These are phyloP conservation scores for Pluteus cervinus DNA, from an alignment of 768 basidiomycete genomes.

Conservation along the genomic window DNA sequence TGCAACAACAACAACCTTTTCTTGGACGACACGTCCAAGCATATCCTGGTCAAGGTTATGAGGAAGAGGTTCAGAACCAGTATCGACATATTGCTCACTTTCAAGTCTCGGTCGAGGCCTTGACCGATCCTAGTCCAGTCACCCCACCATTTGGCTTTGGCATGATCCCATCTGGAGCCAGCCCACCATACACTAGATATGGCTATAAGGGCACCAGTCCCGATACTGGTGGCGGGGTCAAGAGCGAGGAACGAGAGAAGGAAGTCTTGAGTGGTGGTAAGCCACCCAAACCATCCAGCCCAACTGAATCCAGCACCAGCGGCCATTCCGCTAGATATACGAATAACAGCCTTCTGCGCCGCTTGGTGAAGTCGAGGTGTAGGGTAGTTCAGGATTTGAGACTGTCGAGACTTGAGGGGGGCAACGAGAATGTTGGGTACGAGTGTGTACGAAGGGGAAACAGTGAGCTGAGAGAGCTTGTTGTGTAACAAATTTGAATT, in stretches of 20 bases:
- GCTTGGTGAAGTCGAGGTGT: conserved; percentile 57
- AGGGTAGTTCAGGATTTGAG: conserved; percentile 48
- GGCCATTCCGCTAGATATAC: conserved; percentile 40
- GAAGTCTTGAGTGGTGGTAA: conserved; percentile 36
- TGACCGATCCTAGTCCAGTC: conserved; percentile 59
- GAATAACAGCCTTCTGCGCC: conserved; percentile 52
- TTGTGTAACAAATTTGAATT: conserved; percentile 57
- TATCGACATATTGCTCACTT: conserved; percentile 31
- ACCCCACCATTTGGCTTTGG: conserved; percentile 60
- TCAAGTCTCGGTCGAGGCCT: conserved; percentile 59
- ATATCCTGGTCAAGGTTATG: conserved; percentile 31
- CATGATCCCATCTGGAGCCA: conserved; percentile 61
- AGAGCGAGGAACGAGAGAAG: conserved; percentile 32
- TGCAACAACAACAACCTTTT: conserved; percentile 51
- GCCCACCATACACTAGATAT: conserved; percentile 53
- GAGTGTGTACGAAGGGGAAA: conserved; percentile 40
- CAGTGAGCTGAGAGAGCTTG: conserved; percentile 43
- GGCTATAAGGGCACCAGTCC: conserved; percentile 48
- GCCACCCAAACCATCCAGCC: conserved; percentile 50
- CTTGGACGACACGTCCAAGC: conserved; percentile 38
- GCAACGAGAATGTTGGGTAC: conserved; percentile 37
- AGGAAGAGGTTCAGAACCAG: background rate
- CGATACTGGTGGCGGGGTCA: conserved; percentile 53
- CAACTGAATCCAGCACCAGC: conserved; percentile 51
- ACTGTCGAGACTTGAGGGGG: conserved; percentile 46